Evolutionary conservation across 306 rosid species (phyloP).

Genomic region (Morella rubra): DNA sequence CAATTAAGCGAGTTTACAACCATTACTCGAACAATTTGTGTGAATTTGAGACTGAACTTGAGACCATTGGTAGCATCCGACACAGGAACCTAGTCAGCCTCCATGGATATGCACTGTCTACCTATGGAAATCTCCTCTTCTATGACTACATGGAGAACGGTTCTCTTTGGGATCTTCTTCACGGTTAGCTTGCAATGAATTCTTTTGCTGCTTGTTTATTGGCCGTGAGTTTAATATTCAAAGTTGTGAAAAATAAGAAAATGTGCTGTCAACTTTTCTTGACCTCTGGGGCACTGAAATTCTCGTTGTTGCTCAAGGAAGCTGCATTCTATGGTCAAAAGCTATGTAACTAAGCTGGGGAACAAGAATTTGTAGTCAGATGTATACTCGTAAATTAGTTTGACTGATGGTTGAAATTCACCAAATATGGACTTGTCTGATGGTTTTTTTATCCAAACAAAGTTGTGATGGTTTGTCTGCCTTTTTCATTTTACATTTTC

Average conservation of each 20-base stretch:
- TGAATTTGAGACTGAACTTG: slow-evolving; percentile 89
- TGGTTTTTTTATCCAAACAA: too few relatives aligned
- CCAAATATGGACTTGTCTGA: background rate
- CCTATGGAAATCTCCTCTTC: slow-evolving; percentile 81
- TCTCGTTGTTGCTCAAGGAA: background rate
- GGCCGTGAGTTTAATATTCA: background rate
- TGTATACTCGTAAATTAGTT: too few relatives aligned
- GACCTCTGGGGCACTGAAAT: background rate
- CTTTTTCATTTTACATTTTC: too few relatives aligned
- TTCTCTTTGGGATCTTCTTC: slow-evolving; percentile 93
- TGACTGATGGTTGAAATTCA: background rate
- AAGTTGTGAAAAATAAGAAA: background rate
- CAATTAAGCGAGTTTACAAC: slow-evolving; percentile 84
- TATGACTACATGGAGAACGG: slow-evolving; percentile 95
- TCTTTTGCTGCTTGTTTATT: background rate
- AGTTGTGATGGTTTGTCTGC: too few relatives aligned
- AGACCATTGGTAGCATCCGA: slow-evolving; percentile 77
- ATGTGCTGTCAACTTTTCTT: background rate
- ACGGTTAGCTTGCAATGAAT: slow-evolving; percentile 42
- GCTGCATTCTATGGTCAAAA: too few relatives aligned
- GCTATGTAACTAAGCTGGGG: too few relatives aligned
- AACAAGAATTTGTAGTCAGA: too few relatives aligned
- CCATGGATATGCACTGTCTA: slow-evolving; percentile 86
- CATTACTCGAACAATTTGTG: slow-evolving; percentile 53
- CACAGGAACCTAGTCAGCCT: slow-evolving; percentile 80